Percentiles rank a stretch among this genome's conserved stretches.
Evolutionary conservation across 2,329 filamentous ascomycete species (phyloP).

Genomic region (Colletotrichum truncatum): DNA sequence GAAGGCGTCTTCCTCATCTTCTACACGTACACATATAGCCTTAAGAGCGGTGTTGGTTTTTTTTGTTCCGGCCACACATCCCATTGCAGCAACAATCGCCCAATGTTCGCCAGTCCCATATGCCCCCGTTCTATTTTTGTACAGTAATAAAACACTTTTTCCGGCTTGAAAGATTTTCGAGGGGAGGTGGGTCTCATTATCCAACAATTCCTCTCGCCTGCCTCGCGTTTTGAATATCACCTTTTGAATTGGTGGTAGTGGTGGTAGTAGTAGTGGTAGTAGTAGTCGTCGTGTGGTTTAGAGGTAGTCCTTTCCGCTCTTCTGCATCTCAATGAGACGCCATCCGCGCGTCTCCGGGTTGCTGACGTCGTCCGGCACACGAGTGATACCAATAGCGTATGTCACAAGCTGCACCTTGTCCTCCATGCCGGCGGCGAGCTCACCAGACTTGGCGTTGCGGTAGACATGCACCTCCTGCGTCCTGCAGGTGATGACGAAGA

Average conservation of each 20-base stretch:
- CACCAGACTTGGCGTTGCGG: conserved; percentile 86
- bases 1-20: conserved; percentile 13
- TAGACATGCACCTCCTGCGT: conserved; percentile 99
- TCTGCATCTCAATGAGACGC: conserved; percentile 98
- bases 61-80: background rate
- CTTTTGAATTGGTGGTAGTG: background rate
- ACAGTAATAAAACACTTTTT: conserved; percentile 33
- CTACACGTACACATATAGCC: conserved; percentile 27
- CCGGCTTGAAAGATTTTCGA: conserved; percentile 10
- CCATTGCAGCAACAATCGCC: conserved; percentile 7
- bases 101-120: conserved; percentile 25
- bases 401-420: conserved; percentile 98
- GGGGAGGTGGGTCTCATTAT: conserved; percentile 5
- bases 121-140: conserved; percentile 29
- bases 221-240: conserved; percentile 8
- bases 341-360: conserved; percentile 97
- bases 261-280: background rate
- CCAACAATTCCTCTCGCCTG: conserved; percentile 16
- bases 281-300: conserved; percentile 40
- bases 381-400: conserved; percentile 95
- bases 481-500: conserved; percentile 96
- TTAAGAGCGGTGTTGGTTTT: conserved; percentile 30
- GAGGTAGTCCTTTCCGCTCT: conserved; percentile 90
- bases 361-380: conserved; percentile 93
- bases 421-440: conserved; percentile 96